Evolutionary conservation across 768 basidiomycete genomes (phyloP).

Genomic region (Russula earlei): DNA sequence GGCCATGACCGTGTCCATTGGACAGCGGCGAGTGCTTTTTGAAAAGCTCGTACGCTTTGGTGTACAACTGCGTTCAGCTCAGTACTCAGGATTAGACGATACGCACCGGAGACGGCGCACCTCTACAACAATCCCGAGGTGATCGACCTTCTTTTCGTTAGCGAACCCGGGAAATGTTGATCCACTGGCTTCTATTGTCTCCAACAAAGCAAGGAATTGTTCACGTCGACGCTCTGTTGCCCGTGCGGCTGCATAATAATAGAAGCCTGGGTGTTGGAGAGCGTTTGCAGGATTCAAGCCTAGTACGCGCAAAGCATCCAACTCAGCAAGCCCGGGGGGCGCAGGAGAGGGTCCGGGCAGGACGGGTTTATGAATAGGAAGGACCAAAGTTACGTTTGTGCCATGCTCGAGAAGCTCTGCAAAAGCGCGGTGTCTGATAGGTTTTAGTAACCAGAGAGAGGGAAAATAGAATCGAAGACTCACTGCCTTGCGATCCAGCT

Average conservation of each 20-base stretch:
- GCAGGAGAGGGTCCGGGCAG: constrained; percentile 23
- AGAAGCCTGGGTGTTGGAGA: constrained; percentile 86
- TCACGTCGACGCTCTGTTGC: constrained; percentile 72
- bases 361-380: constrained; percentile 49
- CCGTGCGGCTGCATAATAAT: constrained; percentile 81
- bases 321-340: constrained; percentile 34
- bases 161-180: constrained; percentile 57
- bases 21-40: constrained; percentile 54
- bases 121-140: constrained; percentile 75
- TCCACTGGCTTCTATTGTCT: constrained; percentile 40
- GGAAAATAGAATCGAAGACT: constrained; percentile 25
- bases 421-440: constrained; percentile 69
- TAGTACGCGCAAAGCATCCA: constrained; percentile 50
- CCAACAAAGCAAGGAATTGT: constrained; percentile 51
- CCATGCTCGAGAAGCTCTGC: constrained; percentile 88
- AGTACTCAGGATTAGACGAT: neutral
- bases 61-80: constrained; percentile 56
- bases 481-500: constrained; percentile 92
- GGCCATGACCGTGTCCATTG: constrained; percentile 46
- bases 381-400: constrained; percentile 46
- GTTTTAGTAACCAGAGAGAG: neutral
- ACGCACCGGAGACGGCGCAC: constrained; percentile 29
- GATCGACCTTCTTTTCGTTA: constrained; percentile 92
- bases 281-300: constrained; percentile 75
- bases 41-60: constrained; percentile 89